Evolutionary conservation across 2,329 filamentous ascomycete genomes (phyloP).

Genomic region (Colletotrichum plurivorum): DNA sequence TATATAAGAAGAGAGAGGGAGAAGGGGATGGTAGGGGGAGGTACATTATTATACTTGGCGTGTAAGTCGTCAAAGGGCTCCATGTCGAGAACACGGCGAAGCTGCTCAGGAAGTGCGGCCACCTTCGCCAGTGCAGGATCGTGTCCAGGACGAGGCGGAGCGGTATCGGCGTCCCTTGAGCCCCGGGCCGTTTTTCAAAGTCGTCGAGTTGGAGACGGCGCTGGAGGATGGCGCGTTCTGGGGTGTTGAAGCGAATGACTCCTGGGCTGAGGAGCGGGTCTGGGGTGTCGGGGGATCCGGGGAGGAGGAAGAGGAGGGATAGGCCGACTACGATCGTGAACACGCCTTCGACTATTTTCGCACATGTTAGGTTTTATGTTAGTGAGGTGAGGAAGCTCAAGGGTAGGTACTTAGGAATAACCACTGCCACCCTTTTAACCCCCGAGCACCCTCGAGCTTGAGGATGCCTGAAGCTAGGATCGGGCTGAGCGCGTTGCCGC

Average conservation of each 20-base stretch:
- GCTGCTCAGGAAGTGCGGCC: slow-evolving; percentile 63
- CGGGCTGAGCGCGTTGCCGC: slow-evolving; percentile 63
- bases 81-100: slow-evolving; percentile 67
- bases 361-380: not conserved
- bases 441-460: slow-evolving; percentile 56
- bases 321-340: slow-evolving; percentile 58
- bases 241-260: slow-evolving; percentile 52
- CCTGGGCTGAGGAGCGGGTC: slow-evolving; percentile 55
- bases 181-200: slow-evolving; percentile 48
- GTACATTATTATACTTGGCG: slow-evolving; percentile 60
- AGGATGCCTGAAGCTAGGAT: slow-evolving; percentile 64
- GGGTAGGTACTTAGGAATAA: slow-evolving; percentile 62
- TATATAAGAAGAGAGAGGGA: too few species aligned
- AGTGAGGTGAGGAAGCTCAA: too few species aligned
- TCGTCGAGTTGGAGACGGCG: slow-evolving; percentile 53
- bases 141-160: slow-evolving; percentile 58
- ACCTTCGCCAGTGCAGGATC: slow-evolving; percentile 59
- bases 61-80: slow-evolving; percentile 66
- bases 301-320: slow-evolving; percentile 57
- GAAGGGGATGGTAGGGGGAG: too few species aligned
- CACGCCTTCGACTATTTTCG: slow-evolving; percentile 58
- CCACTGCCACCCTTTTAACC: slow-evolving; percentile 65
- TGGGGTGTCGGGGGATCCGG: slow-evolving; percentile 57
- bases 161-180: slow-evolving; percentile 54
- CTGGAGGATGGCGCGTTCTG: slow-evolving; percentile 51